These are phyloP conservation scores for Pythium utonaiense DNA, from an alignment of 352 stramenopile species.

Conservation along the genomic window DNA sequence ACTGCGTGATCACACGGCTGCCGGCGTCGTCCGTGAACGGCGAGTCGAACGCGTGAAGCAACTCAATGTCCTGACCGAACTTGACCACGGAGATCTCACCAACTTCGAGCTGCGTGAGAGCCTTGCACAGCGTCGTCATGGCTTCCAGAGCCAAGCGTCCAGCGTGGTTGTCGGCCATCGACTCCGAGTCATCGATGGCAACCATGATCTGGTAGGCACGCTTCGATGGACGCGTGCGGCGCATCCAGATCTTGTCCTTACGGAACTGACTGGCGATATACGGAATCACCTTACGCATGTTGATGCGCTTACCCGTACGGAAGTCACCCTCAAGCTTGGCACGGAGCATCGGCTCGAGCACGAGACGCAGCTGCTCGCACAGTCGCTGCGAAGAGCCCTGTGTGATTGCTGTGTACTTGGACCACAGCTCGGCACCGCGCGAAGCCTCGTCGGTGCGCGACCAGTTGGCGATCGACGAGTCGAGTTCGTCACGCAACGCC, in stretches of 20 bases:
- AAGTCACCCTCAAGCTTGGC: conserved; percentile 98
- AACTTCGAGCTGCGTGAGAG: conserved; percentile 97
- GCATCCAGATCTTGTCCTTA: conserved; percentile 99
- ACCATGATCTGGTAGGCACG: conserved; percentile 98
- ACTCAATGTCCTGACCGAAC: conserved; percentile 96
- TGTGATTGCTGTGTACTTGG: conserved; percentile 92
- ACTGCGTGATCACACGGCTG: conserved; percentile 91
- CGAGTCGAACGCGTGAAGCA: conserved; percentile 96
- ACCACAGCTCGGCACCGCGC: conserved; percentile 85
- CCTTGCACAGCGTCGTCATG: conserved; percentile 96
- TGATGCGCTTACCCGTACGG: conserved; percentile 99
- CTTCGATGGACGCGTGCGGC: conserved; percentile 97
- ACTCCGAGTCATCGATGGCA: conserved; percentile 99
- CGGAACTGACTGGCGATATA: conserved; percentile 99
- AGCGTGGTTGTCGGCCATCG: conserved; percentile 97
- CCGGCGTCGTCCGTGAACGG: conserved; percentile 97
- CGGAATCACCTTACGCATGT: conserved; percentile 99
- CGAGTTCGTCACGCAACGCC: conserved; percentile 69
- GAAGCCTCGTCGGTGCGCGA: conserved; percentile 38
- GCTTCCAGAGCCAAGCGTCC: conserved; percentile 94
- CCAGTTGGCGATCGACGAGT: conserved; percentile 72
- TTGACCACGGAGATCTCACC: conserved; percentile 91
- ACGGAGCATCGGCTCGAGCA: conserved; percentile 97
- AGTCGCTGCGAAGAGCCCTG: conserved; percentile 91
- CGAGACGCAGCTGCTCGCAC: conserved; percentile 97